A percentile compares a stretch with the other conserved stretches of the same genome.
Conservation (phyloP, 495 filamentous ascomycete species). For the Penicillium nucicola region DNA sequence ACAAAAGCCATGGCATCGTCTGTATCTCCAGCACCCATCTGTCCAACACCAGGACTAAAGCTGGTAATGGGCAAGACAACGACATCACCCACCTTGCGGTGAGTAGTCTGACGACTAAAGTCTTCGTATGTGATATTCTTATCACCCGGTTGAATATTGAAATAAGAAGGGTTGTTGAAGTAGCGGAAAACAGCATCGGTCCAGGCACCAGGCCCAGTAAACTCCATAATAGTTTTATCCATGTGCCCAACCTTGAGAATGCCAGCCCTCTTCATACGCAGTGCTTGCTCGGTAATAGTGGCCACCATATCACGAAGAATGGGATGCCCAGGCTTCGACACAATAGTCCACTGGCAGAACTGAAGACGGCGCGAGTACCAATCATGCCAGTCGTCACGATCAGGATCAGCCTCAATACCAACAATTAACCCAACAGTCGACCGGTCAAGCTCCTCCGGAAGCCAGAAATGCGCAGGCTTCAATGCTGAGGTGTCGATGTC, state of each 20-base stretch:
- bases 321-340: conserved; percentile 91
- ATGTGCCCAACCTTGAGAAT: conserved; percentile 61
- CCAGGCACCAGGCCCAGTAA: conserved; percentile 93
- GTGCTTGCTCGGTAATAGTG: conserved; percentile 76
- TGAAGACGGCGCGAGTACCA: conserved; percentile 97
- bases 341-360: conserved; percentile 99
- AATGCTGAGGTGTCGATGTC: conserved; percentile 93
- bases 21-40: conserved; percentile 87
- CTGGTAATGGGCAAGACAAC: conserved; percentile 92
- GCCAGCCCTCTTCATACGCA: conserved; percentile 70
- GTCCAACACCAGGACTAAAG: conserved; percentile 91
- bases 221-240: conserved; percentile 85
- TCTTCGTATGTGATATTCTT: conserved; percentile 80
- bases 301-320: conserved; percentile 84
- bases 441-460: conserved; percentile 73
- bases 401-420: conserved; percentile 95
- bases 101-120: conserved; percentile 78
- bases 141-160: conserved; percentile 67
- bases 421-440: conserved; percentile 78
- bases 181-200: conserved; percentile 89
- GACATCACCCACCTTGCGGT: conserved; percentile 91
- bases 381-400: conserved; percentile 84
- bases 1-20: conserved; percentile 98
- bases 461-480: conserved; percentile 79
- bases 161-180: conserved; percentile 89